phyloP scores from a whole-genome alignment of 2,329 filamentous ascomycete genomes.

The Fusarium domesticum region DNA sequence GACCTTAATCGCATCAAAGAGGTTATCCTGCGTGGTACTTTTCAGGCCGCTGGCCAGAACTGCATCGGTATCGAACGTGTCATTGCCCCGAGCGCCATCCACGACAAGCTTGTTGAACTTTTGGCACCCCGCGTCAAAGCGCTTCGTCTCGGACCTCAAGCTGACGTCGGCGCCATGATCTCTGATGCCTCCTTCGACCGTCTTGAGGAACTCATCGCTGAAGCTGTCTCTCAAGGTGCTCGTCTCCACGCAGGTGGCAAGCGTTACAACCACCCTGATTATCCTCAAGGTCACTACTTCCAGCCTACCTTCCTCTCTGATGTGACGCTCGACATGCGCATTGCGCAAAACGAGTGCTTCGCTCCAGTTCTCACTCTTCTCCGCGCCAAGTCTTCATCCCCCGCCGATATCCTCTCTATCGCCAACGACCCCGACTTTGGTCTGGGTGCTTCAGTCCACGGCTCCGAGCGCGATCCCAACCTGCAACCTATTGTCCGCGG shows the following conservation, averaged over 20 bases:
- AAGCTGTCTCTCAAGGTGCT: constrained; percentile 77
- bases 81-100: constrained; percentile 73
- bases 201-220: constrained; percentile 72
- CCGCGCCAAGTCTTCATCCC: constrained; percentile 60
- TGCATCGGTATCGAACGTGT: constrained; percentile 96
- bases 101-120: constrained; percentile 66
- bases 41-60: constrained; percentile 95
- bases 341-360: constrained; percentile 90
- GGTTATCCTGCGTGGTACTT: constrained; percentile 85
- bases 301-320: constrained; percentile 85
- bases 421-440: constrained; percentile 84
- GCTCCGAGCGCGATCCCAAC: constrained; percentile 57
- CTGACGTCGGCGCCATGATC: constrained; percentile 88
- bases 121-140: constrained; percentile 71
- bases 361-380: constrained; percentile 87
- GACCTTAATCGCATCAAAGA: constrained; percentile 72
- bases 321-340: constrained; percentile 79
- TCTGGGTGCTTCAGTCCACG: constrained; percentile 87
- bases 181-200: constrained; percentile 71
- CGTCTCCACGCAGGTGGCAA: constrained; percentile 77
- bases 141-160: constrained; percentile 71
- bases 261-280: constrained; percentile 66
- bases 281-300: constrained; percentile 87
- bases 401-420: constrained; percentile 65
- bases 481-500: constrained; percentile 63